Percentiles rank a stretch among this genome's conserved stretches.
Evolutionary conservation across 1,139 yeast species (phyloP).

Genomic region (Sugiyamaella novakii): DNA sequence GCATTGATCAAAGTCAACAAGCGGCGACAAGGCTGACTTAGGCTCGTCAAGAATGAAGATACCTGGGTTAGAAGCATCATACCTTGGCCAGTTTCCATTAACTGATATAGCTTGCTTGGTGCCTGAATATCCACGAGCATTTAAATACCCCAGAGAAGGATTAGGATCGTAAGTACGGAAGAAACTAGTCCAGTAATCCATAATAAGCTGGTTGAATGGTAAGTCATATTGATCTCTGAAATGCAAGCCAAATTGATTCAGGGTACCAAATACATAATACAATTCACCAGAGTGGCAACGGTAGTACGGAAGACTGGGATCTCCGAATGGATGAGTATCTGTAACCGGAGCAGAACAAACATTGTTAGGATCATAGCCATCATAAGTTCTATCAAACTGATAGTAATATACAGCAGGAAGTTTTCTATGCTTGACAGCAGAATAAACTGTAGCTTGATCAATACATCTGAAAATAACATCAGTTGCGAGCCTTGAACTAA

Average conservation of each 20-base stretch:
- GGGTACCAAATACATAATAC: conserved; percentile 13
- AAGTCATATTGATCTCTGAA: conserved; percentile 14
- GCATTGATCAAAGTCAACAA: conserved; percentile 8
- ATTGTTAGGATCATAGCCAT: conserved; percentile 15
- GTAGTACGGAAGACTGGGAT: conserved; percentile 10
- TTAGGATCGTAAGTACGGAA: conserved; percentile 11
- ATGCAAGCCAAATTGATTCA: conserved; percentile 8
- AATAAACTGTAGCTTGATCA: conserved; percentile 11
- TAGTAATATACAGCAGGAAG: conserved; percentile 6
- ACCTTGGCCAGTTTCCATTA: conserved; percentile 10
- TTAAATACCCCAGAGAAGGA: conserved; percentile 4
- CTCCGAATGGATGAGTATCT: conserved; percentile 10
- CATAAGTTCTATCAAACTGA: conserved; percentile 14
- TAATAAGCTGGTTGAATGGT: conserved; percentile 6
- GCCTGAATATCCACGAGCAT: conserved; percentile 9
- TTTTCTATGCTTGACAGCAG: conserved; percentile 6
- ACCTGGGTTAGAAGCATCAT: background rate
- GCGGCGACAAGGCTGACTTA: background rate
- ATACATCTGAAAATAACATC: conserved; percentile 14
- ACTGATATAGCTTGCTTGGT: background rate
- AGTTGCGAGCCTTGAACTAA: conserved; percentile 9
- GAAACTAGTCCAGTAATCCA: conserved; percentile 13
- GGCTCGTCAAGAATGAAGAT: conserved; percentile 12
- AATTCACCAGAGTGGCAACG: conserved; percentile 12
- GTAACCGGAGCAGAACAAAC: conserved; percentile 13